These are phyloP conservation scores for Fragilariopsis cylindrus DNA, from an alignment of 108 stramenopile genomes.

Conservation along the genomic window DNA sequence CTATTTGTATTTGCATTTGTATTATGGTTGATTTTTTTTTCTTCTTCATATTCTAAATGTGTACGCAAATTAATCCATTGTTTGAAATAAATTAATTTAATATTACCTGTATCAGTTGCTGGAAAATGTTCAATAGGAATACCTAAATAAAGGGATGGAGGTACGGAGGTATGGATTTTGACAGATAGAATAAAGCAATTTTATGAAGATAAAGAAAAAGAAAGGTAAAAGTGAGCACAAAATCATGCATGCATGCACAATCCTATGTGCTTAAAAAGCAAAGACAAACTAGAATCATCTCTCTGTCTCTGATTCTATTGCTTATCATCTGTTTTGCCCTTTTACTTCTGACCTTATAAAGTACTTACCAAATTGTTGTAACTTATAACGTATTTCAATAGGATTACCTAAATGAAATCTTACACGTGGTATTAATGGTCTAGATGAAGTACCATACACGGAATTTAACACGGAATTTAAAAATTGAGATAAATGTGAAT, in stretches of 20 bases:
- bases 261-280: no score
- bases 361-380: neutral
- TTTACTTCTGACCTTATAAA: no score
- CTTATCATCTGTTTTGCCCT: no score
- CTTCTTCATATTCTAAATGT: neutral
- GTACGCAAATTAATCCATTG: slow-evolving; percentile 13
- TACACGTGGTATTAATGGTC: neutral
- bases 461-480: no score
- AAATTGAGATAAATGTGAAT: neutral
- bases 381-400: neutral
- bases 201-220: no score
- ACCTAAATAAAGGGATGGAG: no score
- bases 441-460: neutral
- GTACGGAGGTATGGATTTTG: no score
- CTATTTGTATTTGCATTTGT: neutral
- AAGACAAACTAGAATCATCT: no score
- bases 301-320: no score
- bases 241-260: no score
- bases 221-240: no score
- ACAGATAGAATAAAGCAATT: no score
- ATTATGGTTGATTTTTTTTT: neutral
- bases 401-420: neutral
- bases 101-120: slow-evolving; percentile 7
- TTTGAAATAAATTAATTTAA: neutral
- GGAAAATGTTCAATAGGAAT: slow-evolving; percentile 19